phyloP scores from a whole-genome alignment of 2,329 filamentous ascomycete species.

The Stagonosporopsis vannaccii region DNA sequence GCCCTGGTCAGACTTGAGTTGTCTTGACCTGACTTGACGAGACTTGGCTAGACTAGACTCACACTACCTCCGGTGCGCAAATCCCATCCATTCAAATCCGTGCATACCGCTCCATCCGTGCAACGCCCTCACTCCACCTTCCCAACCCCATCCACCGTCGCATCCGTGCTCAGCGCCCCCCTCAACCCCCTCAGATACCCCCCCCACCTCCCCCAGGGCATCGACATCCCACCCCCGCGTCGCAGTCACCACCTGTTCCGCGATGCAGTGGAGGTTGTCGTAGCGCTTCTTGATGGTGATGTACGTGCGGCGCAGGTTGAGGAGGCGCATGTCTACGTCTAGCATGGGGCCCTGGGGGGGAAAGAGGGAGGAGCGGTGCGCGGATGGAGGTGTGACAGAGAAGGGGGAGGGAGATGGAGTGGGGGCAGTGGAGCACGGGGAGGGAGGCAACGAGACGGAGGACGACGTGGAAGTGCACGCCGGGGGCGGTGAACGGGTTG shows the following conservation, averaged over 20 bases:
- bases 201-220: constrained; percentile 38
- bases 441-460: too few species aligned
- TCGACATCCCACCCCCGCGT: constrained; percentile 26
- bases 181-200: constrained; percentile 23
- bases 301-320: constrained; percentile 35
- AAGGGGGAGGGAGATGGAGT: not conserved
- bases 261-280: constrained; percentile 22
- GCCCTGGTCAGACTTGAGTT: too few species aligned
- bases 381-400: constrained; percentile 3
- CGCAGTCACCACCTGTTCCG: constrained; percentile 11
- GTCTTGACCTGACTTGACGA: too few species aligned
- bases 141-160: not conserved
- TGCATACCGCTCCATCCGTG: too few species aligned
- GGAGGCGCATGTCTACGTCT: constrained; percentile 13
- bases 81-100: too few species aligned
- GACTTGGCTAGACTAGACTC: too few species aligned
- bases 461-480: not conserved
- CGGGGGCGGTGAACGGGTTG: too few species aligned
- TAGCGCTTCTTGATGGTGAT: constrained; percentile 26
- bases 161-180: constrained; percentile 14
- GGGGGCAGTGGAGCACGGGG: too few species aligned
- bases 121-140: not conserved
- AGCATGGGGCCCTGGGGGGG: too few species aligned
- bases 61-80: too few species aligned
- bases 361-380: too few species aligned